Evolutionary conservation across 805 yeast genomes (phyloP).

Genomic region (Candida michaelii): DNA sequence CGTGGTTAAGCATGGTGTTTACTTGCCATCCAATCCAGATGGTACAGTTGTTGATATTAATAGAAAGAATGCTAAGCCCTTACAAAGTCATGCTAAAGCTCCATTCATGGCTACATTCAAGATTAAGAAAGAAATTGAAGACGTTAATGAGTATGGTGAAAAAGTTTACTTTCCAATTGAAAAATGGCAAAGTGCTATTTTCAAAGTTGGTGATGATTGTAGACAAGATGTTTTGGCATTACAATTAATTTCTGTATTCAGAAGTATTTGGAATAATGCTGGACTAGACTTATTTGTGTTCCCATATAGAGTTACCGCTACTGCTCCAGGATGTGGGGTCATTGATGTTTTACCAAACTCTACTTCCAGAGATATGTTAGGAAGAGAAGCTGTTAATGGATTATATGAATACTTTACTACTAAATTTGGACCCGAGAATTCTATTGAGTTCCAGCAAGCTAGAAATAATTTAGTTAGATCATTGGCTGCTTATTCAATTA

Average conservation of each 20-base stretch:
- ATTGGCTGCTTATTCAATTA: constrained; percentile 89
- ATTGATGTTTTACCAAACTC: constrained; percentile 97
- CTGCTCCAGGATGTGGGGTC: constrained; percentile 99
- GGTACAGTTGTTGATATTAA: constrained; percentile 92
- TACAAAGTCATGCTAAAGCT: constrained; percentile 98
- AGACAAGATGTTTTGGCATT: constrained; percentile 94
- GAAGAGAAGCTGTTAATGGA: constrained; percentile 98
- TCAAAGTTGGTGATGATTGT: constrained; percentile 99
- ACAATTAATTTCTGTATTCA: constrained; percentile 87
- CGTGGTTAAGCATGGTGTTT: constrained; percentile 57
- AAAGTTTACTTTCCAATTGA: constrained; percentile 46
- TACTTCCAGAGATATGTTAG: constrained; percentile 95
- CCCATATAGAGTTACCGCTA: constrained; percentile 95
- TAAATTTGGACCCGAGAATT: constrained; percentile 92
- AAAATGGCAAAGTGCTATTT: constrained; percentile 91
- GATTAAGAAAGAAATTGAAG: constrained; percentile 59
- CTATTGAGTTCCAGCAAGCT: constrained; percentile 87
- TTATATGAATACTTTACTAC: constrained; percentile 87
- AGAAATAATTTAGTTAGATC: constrained; percentile 91
- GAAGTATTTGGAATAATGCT: constrained; percentile 83
- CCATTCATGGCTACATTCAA: constrained; percentile 97
- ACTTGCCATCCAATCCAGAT: constrained; percentile 94
- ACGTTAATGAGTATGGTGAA: constrained; percentile 40
- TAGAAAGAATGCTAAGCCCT: constrained; percentile 87
- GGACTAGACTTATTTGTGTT: constrained; percentile 90